These are phyloP conservation scores for Capsicum rhomboideum DNA, from an alignment of 257 asterid genomes.

Conservation along the genomic window DNA sequence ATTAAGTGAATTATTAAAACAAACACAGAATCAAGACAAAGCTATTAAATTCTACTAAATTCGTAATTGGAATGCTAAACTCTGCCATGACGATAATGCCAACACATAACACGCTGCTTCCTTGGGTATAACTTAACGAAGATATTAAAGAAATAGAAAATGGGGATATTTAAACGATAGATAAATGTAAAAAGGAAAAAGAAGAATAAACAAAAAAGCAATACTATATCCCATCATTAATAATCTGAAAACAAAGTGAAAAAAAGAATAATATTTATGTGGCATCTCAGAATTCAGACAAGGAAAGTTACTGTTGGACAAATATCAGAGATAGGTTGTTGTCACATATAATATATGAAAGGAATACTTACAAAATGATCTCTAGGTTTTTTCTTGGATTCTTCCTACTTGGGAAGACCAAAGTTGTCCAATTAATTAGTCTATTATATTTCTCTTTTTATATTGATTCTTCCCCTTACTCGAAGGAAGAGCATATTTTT, in stretches of 20 bases:
- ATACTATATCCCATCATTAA: background rate
- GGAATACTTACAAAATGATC: background rate
- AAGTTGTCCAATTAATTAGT: background rate
- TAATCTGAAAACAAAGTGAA: background rate
- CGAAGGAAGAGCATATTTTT: too few relatives aligned
- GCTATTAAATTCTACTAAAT: background rate
- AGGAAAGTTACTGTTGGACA: background rate
- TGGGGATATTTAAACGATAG: too few relatives aligned
- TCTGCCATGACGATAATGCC: background rate
- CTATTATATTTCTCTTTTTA: too few relatives aligned
- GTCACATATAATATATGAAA: background rate
- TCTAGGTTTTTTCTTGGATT: background rate
- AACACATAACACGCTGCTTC: too few relatives aligned
- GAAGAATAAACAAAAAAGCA: background rate
- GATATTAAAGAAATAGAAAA: background rate
- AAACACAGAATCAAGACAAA: background rate
- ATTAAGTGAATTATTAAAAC: background rate
- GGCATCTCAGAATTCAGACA: background rate
- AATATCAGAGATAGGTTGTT: background rate
- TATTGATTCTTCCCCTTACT: too few relatives aligned
- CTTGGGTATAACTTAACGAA: background rate
- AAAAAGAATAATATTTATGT: background rate
- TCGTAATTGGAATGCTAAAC: background rate
- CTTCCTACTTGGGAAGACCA: background rate
- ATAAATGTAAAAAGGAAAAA: background rate